phyloP scores from a whole-genome alignment of 257 asterid species.

The Vinca minor region DNA sequence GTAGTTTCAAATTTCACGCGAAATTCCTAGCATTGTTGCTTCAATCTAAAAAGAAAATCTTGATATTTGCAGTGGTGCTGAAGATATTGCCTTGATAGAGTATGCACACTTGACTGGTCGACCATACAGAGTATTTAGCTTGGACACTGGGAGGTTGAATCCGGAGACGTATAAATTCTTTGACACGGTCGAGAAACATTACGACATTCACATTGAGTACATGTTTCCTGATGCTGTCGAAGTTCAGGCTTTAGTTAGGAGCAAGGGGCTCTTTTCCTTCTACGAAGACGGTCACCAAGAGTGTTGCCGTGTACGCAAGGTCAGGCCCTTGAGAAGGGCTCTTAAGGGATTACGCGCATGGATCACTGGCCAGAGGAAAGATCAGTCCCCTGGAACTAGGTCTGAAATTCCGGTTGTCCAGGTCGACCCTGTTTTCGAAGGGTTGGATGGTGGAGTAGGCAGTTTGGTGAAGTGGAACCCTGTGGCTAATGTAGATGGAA shows the following conservation, averaged over 20 bases:
- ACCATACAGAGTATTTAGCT: slow-evolving; percentile 77
- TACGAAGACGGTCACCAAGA: slow-evolving; percentile 91
- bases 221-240: slow-evolving; percentile 80
- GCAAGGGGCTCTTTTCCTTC: slow-evolving; percentile 82
- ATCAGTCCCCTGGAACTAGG: slow-evolving; percentile 91
- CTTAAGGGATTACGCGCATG: slow-evolving; percentile 79
- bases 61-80: slow-evolving; percentile 61
- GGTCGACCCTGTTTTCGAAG: slow-evolving; percentile 78
- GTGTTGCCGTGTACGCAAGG: slow-evolving; percentile 88
- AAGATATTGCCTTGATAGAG: slow-evolving; percentile 80
- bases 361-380: slow-evolving; percentile 89
- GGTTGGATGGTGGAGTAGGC: slow-evolving; percentile 66
- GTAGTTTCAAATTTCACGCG: neutral
- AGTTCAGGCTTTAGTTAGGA: slow-evolving; percentile 72
- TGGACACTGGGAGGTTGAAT: slow-evolving; percentile 81
- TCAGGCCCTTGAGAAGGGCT: slow-evolving; percentile 64
- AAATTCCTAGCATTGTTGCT: neutral
- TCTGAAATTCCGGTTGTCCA: slow-evolving; percentile 74
- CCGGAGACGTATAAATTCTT: slow-evolving; percentile 73
- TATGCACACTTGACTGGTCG: slow-evolving; percentile 76
- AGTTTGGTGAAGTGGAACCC: slow-evolving; percentile 94
- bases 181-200: slow-evolving; percentile 71
- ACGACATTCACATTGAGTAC: slow-evolving; percentile 67
- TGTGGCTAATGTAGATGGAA: slow-evolving; percentile 58
- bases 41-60: neutral